Evolutionary conservation across 2,329 filamentous ascomycete species (phyloP).

Genomic region (Balansia obtecta): DNA sequence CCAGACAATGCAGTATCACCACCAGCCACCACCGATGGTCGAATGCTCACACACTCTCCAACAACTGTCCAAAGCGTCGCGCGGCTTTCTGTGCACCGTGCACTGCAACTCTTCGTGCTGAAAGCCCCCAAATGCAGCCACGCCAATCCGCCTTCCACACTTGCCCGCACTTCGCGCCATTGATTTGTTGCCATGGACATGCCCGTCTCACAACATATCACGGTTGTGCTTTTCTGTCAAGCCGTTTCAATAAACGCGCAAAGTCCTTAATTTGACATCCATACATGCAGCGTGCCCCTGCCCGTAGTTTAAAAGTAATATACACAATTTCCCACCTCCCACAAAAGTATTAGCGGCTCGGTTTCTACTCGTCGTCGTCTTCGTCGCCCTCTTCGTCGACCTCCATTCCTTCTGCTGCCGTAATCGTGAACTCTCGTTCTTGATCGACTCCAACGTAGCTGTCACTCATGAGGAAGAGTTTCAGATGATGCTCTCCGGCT

Average conservation of each 20-base stretch:
- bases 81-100: neutral
- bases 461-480: conserved; percentile 92
- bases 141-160: neutral
- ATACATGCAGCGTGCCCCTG: neutral
- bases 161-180: neutral
- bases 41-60: no score
- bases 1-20: neutral
- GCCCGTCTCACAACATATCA: neutral
- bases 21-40: no score
- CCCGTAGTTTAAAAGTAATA: neutral
- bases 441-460: conserved; percentile 96
- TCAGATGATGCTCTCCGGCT: conserved; percentile 75
- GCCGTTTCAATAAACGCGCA: neutral
- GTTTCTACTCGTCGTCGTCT: conserved; percentile 28
- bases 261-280: neutral
- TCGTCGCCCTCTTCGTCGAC: conserved; percentile 77
- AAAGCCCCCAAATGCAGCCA: conserved; percentile 1
- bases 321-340: neutral
- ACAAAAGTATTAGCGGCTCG: neutral
- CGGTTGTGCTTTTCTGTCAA: neutral
- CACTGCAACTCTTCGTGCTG: neutral
- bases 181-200: neutral
- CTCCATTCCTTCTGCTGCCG: conserved; percentile 85
- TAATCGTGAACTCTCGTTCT: conserved; percentile 77
- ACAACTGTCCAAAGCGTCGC: no score